Evolutionary conservation across 1,284 basidiomycete genomes (phyloP).

Genomic region (Crucibulum parvulum): DNA sequence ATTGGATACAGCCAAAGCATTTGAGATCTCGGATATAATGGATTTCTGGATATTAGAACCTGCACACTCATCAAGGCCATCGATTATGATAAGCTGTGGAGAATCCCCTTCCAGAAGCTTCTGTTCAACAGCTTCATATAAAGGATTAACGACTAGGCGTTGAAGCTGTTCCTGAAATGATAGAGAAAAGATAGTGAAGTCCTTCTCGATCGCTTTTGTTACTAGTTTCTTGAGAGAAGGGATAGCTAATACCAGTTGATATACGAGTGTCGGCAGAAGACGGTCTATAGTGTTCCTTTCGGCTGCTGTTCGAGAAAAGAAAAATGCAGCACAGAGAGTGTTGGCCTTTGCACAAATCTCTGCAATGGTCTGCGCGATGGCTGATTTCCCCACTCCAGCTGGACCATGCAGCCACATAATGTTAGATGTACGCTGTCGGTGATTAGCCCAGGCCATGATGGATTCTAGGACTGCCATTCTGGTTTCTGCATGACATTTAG

Average conservation of each 20-base stretch:
- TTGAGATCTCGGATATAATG: no score
- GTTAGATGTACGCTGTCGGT: background rate
- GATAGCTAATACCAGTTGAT: conserved; percentile 7
- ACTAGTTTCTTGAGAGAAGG: conserved; percentile 3
- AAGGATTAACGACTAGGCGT: no score
- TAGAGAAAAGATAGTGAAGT: conserved; percentile 1
- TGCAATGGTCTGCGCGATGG: conserved; percentile 16
- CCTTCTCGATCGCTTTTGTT: background rate
- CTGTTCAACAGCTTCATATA: no score
- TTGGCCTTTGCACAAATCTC: conserved; percentile 4
- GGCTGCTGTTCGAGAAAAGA: conserved; percentile 10
- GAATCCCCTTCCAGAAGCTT: no score
- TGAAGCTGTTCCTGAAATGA: no score
- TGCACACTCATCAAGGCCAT: no score
- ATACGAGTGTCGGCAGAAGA: conserved; percentile 14
- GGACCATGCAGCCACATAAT: conserved; percentile 16
- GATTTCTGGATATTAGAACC: no score
- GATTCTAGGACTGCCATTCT: background rate
- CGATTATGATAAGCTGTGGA: no score
- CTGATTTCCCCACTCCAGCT: conserved; percentile 18
- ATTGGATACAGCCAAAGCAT: no score
- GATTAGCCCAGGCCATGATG: background rate
- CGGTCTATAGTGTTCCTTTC: background rate
- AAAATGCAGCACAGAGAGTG: conserved; percentile 10
- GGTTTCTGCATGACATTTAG: conserved; percentile 2